Evolutionary conservation across 2,329 filamentous ascomycete genomes (phyloP).

Genomic region (Talaromyces sp.): DNA sequence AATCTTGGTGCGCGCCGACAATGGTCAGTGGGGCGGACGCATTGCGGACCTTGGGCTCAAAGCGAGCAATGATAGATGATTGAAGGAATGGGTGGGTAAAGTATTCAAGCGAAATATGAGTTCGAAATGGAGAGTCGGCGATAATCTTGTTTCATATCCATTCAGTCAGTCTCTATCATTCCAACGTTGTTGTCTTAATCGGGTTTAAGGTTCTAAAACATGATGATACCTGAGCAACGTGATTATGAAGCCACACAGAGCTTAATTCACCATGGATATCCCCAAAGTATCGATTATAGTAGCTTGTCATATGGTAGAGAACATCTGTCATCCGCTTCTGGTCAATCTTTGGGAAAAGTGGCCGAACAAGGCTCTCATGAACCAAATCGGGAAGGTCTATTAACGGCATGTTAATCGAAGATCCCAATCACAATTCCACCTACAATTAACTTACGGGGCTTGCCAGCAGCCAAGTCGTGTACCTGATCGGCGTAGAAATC

Average conservation of each 20-base stretch:
- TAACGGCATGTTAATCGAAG: neutral
- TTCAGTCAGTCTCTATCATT: neutral
- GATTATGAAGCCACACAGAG: conserved; percentile 13
- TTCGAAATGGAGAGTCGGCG: conserved; percentile 7
- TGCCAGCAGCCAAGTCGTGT: neutral
- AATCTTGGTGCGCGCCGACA: conserved; percentile 14
- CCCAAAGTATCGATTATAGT: conserved; percentile 13
- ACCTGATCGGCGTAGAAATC: conserved; percentile 10
- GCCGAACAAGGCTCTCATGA: conserved; percentile 9
- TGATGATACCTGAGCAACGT: conserved; percentile 10
- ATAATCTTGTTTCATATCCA: conserved; percentile 5
- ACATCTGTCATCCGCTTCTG: conserved; percentile 6
- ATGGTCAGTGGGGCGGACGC: conserved; percentile 11
- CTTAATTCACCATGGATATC: conserved; percentile 10
- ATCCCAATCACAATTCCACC: neutral
- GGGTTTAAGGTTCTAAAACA: too few species aligned
- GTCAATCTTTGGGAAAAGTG: conserved; percentile 9
- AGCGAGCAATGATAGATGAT: conserved; percentile 14
- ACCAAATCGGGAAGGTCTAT: conserved; percentile 11
- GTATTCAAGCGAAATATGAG: conserved; percentile 16
- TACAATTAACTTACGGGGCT: conserved; percentile 3
- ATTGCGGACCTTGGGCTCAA: conserved; percentile 15
- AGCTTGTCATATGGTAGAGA: conserved; percentile 12
- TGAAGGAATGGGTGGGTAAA: conserved; percentile 15
- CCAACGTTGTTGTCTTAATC: neutral